phyloP scores from a whole-genome alignment of 345 rosid species.

The Firmiana major region DNA sequence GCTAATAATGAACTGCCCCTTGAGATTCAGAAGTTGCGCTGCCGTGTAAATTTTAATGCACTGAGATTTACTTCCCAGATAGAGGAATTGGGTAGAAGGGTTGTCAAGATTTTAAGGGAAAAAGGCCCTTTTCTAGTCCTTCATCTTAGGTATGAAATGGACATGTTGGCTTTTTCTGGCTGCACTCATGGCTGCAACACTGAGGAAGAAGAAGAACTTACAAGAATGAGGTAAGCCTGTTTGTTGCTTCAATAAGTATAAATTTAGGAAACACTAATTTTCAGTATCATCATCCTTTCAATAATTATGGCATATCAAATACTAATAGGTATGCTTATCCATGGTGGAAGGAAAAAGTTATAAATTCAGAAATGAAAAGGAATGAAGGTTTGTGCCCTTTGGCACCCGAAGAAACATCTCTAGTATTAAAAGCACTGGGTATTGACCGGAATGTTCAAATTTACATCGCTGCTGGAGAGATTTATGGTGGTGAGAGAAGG shows the following conservation, averaged over 20 bases:
- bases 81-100: conserved; percentile 78
- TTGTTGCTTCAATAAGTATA: not conserved
- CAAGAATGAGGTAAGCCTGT: conserved; percentile 67
- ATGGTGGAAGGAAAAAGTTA: conserved; percentile 95
- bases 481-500: conserved; percentile 79
- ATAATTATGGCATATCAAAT: conserved; percentile 1
- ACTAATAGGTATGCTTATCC: conserved; percentile 78
- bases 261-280: not conserved
- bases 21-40: conserved; percentile 84
- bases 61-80: conserved; percentile 76
- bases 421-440: conserved; percentile 66
- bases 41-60: conserved; percentile 81
- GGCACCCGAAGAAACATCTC: conserved; percentile 95
- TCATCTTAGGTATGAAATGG: conserved; percentile 97
- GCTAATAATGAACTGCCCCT: conserved; percentile 80
- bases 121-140: conserved; percentile 85
- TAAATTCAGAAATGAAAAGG: conserved; percentile 78
- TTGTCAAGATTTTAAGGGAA: conserved; percentile 64
- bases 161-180: conserved; percentile 96
- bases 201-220: conserved; percentile 78
- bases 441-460: conserved; percentile 76
- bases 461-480: conserved; percentile 95
- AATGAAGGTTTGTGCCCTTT: conserved; percentile 89
- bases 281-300: not conserved
- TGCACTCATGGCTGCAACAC: conserved; percentile 85